Evolutionary conservation across 2,329 filamentous ascomycete species (phyloP).

Genomic region (Salinomyces thailandicus): DNA sequence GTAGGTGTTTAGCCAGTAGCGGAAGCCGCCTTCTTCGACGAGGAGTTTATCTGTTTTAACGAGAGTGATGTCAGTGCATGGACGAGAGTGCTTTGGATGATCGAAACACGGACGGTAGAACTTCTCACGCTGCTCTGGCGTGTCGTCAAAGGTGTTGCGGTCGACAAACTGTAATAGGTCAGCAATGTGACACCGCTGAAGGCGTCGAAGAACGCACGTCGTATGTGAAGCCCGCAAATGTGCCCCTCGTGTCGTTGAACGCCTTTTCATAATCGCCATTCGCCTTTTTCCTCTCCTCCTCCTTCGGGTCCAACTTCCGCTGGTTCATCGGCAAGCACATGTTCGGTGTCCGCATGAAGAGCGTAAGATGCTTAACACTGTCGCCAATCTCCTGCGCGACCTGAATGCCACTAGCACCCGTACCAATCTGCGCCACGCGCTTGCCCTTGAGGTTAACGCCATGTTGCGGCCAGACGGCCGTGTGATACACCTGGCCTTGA

Average conservation of each 20-base stretch:
- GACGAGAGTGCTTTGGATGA: too few relatives aligned
- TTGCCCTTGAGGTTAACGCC: slow-evolving; percentile 47
- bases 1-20: slow-evolving; percentile 30
- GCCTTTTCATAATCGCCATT: slow-evolving; percentile 24
- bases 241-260: slow-evolving; percentile 17
- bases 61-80: too few relatives aligned
- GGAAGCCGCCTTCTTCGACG: slow-evolving; percentile 31
- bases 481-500: slow-evolving; percentile 45
- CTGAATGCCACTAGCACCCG: slow-evolving; percentile 54
- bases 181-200: too few relatives aligned
- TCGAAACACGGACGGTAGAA: slow-evolving; percentile 18
- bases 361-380: slow-evolving; percentile 43
- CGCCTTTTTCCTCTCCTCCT: slow-evolving; percentile 38
- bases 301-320: slow-evolving; percentile 31
- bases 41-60: slow-evolving; percentile 17
- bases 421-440: slow-evolving; percentile 52
- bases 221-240: slow-evolving; percentile 49
- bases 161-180: slow-evolving; percentile 40
- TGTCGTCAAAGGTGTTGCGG: slow-evolving; percentile 38
- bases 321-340: slow-evolving; percentile 52
- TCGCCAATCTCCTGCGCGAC: slow-evolving; percentile 50
- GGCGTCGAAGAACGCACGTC: too few relatives aligned
- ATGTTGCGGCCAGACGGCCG: slow-evolving; percentile 44
- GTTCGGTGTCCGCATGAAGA: slow-evolving; percentile 46
- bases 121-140: slow-evolving; percentile 38